Conservation (phyloP, 169 alveolate genomes). For the Cryptosporidium meleagridis region DNA sequence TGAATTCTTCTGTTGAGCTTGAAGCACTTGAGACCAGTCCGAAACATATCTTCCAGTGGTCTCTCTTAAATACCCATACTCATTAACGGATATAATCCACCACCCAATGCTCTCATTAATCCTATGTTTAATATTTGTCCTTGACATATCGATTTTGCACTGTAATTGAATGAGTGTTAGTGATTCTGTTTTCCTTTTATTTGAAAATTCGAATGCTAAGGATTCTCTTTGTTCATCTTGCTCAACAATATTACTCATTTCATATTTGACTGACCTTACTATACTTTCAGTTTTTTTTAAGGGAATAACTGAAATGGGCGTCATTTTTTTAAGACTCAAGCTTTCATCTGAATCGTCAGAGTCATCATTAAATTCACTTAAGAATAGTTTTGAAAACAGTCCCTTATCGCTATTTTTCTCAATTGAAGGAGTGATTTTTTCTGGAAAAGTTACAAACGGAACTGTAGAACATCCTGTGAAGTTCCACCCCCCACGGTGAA, state of each 20-base stretch:
- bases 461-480: conserved; percentile 21
- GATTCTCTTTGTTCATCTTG: conserved; percentile 55
- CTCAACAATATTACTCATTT: conserved; percentile 30
- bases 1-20: conserved; percentile 39
- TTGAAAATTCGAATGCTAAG: conserved; percentile 59
- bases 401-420: background rate
- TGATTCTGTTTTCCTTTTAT: conserved; percentile 24
- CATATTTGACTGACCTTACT: background rate
- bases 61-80: conserved; percentile 44
- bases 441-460: background rate
- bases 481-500: conserved; percentile 74
- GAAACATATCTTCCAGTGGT: conserved; percentile 47
- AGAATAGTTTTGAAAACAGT: conserved; percentile 31
- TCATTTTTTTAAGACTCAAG: background rate
- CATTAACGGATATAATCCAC: conserved; percentile 61
- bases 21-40: conserved; percentile 16
- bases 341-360: conserved; percentile 5
- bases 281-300: background rate
- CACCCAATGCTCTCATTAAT: conserved; percentile 59
- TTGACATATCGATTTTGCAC: conserved; percentile 42
- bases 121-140: conserved; percentile 31
- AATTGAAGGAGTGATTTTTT: background rate
- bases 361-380: conserved; percentile 17
- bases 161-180: background rate
- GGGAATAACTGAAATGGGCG: conserved; percentile 20